Conservation (phyloP, 2,329 filamentous ascomycete species). For the Lachnellula arida region DNA sequence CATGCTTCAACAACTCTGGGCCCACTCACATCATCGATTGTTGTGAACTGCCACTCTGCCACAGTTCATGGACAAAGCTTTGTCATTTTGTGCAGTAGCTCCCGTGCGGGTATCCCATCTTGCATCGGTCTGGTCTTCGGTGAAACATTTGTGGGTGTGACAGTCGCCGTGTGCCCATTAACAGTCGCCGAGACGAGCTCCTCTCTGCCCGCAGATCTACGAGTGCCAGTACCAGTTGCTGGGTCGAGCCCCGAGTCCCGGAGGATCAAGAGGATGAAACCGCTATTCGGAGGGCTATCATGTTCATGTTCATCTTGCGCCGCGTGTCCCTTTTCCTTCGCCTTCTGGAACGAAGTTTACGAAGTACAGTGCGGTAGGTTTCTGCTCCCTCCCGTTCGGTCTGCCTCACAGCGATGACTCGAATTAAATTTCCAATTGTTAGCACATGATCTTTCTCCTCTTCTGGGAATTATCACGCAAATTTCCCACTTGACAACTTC, state of each 20-base stretch:
- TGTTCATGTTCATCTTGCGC: too few relatives aligned
- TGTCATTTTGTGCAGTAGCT: not conserved
- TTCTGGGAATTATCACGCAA: not conserved
- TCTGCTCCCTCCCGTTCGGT: not conserved
- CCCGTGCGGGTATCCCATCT: not conserved
- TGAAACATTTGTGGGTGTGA: not conserved
- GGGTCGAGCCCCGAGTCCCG: not conserved
- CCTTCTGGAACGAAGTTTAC: not conserved
- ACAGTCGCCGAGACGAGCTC: not conserved
- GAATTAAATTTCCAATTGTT: not conserved
- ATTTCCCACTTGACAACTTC: not conserved
- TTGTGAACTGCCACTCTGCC: not conserved
- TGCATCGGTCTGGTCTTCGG: too few relatives aligned
- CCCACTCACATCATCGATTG: not conserved
- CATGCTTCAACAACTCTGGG: not conserved
- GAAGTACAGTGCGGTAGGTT: not conserved
- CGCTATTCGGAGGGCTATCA: too few relatives aligned
- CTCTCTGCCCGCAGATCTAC: not conserved
- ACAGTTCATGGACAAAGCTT: not conserved
- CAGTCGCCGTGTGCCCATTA: not conserved
- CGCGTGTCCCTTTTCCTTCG: not conserved
- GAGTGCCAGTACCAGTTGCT: not conserved
- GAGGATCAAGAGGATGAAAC: not conserved
- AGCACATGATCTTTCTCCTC: not conserved
- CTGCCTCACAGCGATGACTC: not conserved